Base-by-base conservation (phyloP, 1,284 basidiomycete species). In the Rhizoctonia solani region DNA sequence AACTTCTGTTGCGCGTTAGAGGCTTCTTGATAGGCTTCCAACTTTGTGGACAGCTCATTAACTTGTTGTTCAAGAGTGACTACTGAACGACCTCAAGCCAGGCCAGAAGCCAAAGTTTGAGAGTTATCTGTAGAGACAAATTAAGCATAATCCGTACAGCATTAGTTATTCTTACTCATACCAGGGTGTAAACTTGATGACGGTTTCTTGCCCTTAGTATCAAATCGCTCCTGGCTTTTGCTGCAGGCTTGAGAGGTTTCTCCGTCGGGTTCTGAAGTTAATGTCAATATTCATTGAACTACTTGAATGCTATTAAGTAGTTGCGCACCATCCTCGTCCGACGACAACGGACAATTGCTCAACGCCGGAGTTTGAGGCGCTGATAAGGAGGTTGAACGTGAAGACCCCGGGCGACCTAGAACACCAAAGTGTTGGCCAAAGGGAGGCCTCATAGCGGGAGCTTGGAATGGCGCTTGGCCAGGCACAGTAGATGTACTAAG, bases 41-140 rank as follows among this genome's bases (percentile, higher is more conserved):
- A 23, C 16, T n/a, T 23, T 2, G 13, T 19, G 23, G 29, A 16
- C 4, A 59, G 14, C 6, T 9, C 30, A 19, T 59, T 59, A 16
- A 59, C 9, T 5, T 49, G 56, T 16, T 46, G 56, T 42, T 59
- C 56, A 14, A 59, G 21, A 14, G 44, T 27, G 25, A 59, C 11
- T 29, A n/a, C 21, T 42, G 44, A 59, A 1, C 56, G 56, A 13
- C 14, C 41, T n/a, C 23, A 4, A 2, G 2, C 21, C 11, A 46
- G 29, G n/a, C 37, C 16, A 39, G 9, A 44, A 42, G 34, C 25
- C 27, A 19, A 21, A 19, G 32, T 32, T 54, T 54, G 29, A 21
- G 23, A 32, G 11, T 54, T 29, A 19, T 37, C 52, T 54, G 21
- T 13, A n/a, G n/a, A n/a, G n/a, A n/a, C n/a, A n/a, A n/a, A n/a